A percentile compares a stretch with the other conserved stretches of the same genome.
phyloP scores from a whole-genome alignment of 2,329 filamentous ascomycete genomes.

The Trichocomaceae sp. region DNA sequence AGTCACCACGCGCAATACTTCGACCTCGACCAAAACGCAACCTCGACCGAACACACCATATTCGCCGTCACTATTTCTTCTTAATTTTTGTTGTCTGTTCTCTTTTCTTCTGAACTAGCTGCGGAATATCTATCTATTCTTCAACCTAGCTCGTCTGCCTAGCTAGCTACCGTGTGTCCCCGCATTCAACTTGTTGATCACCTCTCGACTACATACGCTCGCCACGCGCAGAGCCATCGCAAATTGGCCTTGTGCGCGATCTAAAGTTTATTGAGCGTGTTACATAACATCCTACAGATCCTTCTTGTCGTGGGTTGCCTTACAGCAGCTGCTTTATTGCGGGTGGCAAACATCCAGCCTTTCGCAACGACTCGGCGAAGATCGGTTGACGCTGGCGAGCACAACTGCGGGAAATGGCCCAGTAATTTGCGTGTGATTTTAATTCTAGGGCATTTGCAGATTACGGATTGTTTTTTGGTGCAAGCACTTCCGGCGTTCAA shows the following conservation, averaged over 20 bases:
- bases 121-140: neutral
- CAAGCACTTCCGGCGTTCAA: neutral
- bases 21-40: neutral
- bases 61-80: neutral
- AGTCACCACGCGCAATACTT: constrained; percentile 5
- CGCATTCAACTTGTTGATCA: constrained; percentile 5
- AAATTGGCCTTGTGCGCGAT: neutral
- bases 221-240: neutral
- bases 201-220: neutral
- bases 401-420: constrained; percentile 5
- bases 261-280: neutral
- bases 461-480: too few species aligned
- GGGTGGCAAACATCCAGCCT: constrained; percentile 4
- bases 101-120: neutral
- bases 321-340: neutral
- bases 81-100: neutral
- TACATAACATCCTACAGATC: neutral
- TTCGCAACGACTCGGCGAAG: neutral
- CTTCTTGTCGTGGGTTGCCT: neutral
- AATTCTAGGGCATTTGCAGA: too few species aligned
- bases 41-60: neutral
- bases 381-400: constrained; percentile 1
- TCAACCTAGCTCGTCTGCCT: neutral
- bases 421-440: neutral
- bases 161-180: constrained; percentile 8